A percentile compares a stretch with the other conserved stretches of the same genome.
These are phyloP conservation scores for Helichrysum umbraculigerum DNA, from an alignment of 129 eudicot species.

Conservation along the genomic window DNA sequence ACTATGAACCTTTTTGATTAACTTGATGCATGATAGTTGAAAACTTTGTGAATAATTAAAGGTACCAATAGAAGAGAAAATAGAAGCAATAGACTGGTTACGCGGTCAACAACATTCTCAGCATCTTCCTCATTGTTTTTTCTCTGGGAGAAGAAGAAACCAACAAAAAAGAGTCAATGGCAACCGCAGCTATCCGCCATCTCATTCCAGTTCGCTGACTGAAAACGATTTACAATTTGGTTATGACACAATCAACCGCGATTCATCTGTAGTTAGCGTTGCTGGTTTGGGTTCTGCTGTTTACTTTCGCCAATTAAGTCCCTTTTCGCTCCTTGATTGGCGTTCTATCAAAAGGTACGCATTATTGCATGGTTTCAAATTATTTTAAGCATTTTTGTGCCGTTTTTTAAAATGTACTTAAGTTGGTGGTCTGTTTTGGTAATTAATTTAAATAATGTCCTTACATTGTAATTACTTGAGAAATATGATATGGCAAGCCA, in stretches of 20 bases:
- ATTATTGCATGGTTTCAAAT: not conserved
- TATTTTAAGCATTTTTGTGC: not conserved
- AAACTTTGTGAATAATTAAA: conserved; percentile 15
- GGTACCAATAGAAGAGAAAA: conserved; percentile 79
- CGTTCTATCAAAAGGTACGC: conserved; percentile 75
- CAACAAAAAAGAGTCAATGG: conserved; percentile 13
- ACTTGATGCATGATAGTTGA: not conserved
- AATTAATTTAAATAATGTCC: too few relatives aligned
- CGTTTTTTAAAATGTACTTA: not conserved
- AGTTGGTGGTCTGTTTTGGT: not conserved
- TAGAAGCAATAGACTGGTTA: conserved; percentile 89
- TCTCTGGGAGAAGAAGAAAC: conserved; percentile 60
- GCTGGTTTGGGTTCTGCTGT: conserved; percentile 97
- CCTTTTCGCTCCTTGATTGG: conserved; percentile 87
- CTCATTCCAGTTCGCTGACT: conserved; percentile 25
- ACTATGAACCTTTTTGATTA: too few relatives aligned
- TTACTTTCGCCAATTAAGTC: conserved; percentile 60
- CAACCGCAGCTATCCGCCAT: conserved; percentile 1
- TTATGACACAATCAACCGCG: conserved; percentile 5
- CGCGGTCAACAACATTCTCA: conserved; percentile 52
- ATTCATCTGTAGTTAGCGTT: conserved; percentile 43
- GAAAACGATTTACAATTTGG: conserved; percentile 23
- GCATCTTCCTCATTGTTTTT: conserved; percentile 75
- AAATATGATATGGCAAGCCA: too few relatives aligned
- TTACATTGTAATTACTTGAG: too few relatives aligned